Percentiles rank a stretch among this genome's conserved stretches.
These are phyloP conservation scores for Fusarium sp. DNA, from an alignment of 2,329 filamentous ascomycete genomes.

Conservation along the genomic window DNA sequence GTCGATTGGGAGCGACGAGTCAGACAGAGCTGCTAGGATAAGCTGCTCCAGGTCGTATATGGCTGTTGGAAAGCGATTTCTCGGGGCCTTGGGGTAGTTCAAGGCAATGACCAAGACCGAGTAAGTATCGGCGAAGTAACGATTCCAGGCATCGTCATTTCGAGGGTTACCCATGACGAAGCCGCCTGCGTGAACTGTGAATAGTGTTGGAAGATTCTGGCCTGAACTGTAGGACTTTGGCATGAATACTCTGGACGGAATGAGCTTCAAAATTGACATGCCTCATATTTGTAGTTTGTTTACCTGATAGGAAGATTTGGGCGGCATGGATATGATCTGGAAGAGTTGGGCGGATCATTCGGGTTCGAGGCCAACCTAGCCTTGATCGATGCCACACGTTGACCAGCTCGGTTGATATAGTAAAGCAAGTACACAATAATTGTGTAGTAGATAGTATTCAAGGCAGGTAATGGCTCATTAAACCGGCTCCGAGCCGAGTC, in stretches of 20 bases:
- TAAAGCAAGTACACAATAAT: neutral
- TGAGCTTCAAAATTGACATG: neutral
- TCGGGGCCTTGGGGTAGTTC: conserved; percentile 22
- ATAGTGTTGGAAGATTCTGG: neutral
- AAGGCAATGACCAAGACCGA: conserved; percentile 18
- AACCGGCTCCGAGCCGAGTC: conserved; percentile 6
- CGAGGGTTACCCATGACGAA: conserved; percentile 19
- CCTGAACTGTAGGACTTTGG: neutral
- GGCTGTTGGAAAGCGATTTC: conserved; percentile 1
- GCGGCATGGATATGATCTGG: conserved; percentile 12
- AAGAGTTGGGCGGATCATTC: conserved; percentile 2
- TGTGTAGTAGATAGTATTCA: neutral
- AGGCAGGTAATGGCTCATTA: neutral
- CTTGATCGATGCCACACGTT: neutral
- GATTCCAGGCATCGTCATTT: conserved; percentile 22
- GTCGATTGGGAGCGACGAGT: conserved; percentile 8
- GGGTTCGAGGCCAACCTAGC: neutral
- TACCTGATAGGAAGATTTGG: conserved; percentile 14
- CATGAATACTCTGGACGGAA: conserved; percentile 2
- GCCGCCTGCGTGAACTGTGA: conserved; percentile 24
- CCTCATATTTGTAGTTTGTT: neutral
- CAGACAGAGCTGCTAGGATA: conserved; percentile 5
- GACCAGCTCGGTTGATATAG: neutral
- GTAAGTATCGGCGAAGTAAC: conserved; percentile 18
- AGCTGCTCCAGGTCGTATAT: conserved; percentile 26